Conservation (phyloP, 495 filamentous ascomycete species). For the Lindgomyces ingoldianus region DNA sequence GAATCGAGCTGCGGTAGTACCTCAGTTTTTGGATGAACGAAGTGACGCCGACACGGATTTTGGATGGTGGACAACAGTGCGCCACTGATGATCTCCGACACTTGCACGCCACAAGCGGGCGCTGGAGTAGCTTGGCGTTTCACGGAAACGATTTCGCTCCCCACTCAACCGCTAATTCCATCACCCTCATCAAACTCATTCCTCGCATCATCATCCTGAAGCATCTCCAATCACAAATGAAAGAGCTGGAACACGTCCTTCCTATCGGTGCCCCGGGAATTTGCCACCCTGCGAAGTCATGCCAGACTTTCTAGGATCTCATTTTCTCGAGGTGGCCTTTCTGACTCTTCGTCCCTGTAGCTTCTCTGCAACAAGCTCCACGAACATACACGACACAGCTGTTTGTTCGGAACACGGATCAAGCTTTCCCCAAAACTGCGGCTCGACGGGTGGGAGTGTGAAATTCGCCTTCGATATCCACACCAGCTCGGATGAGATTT, state of each 20-base stretch:
- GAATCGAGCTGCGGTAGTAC: too few species aligned
- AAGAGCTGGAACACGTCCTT: not conserved
- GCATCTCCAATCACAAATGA: not conserved
- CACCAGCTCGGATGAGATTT: not conserved
- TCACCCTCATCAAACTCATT: not conserved
- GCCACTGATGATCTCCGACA: slow-evolving; percentile 1
- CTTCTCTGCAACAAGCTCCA: slow-evolving; percentile 12
- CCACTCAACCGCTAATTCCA: not conserved
- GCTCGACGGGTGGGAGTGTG: not conserved
- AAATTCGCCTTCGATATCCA: not conserved
- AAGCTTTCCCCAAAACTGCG: slow-evolving; percentile 12
- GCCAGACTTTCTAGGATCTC: not conserved
- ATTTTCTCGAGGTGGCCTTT: slow-evolving; percentile 24
- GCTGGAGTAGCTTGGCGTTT: not conserved
- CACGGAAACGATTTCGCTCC: not conserved
- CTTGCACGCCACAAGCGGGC: not conserved
- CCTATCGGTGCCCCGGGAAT: not conserved
- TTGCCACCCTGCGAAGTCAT: not conserved
- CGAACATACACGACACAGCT: not conserved
- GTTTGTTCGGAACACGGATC: not conserved
- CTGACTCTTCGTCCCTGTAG: slow-evolving; percentile 21
- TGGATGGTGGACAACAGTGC: too few species aligned
- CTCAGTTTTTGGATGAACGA: too few species aligned
- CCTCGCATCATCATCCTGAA: not conserved
- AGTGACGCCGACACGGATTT: too few species aligned